Base-by-base conservation (phyloP, 345 rosid species). In the Draba incana region DNA sequence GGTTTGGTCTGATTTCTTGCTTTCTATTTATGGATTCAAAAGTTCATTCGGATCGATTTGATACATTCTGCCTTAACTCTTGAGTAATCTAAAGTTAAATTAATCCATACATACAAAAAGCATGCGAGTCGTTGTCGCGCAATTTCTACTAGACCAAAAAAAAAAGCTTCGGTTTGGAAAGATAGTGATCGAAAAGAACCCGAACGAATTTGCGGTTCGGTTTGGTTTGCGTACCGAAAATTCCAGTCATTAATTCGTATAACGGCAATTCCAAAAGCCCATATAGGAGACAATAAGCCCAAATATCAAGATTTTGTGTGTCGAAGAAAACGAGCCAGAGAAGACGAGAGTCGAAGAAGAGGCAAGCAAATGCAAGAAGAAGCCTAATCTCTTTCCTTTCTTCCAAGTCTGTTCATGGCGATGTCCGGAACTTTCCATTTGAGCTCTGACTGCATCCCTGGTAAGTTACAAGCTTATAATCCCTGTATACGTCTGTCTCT, bases 321-420 rank as follows among this genome's bases (percentile, higher is more conserved):
- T 4, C 31, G 57, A 54, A 53, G 62, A 4, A 62, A n/a, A n/a
- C n/a, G n/a, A n/a, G n/a, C n/a, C n/a, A n/a, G n/a, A n/a, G n/a
- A n/a, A n/a, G n/a, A n/a, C n/a, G n/a, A n/a, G n/a, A n/a, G 27
- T 4, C 31, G 57, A 54, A 53, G 62, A 4, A 62, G 27, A 10
- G 20, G 50, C 13, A 46, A 31, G 50, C 13, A 46, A 31, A 48
- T 13, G 55, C 48, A 28, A 55, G 50, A 23, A 35, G 67, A 37
- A 68, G 58, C 73, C 37, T 33, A 59, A 35, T 47, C 50, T 65
- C 14, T 49, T 47, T 43, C 31, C 56, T 35, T 11, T 31, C 35
- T 52, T 27, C 49, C 14, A 66, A 44, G 33, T 64, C 51, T 59
- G 56, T 61, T 66, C 57, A 12, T 74, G 68, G 67, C 77, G 68